phyloP scores from a whole-genome alignment of 2,329 filamentous ascomycete genomes.

The Cladorrhinum sp. region DNA sequence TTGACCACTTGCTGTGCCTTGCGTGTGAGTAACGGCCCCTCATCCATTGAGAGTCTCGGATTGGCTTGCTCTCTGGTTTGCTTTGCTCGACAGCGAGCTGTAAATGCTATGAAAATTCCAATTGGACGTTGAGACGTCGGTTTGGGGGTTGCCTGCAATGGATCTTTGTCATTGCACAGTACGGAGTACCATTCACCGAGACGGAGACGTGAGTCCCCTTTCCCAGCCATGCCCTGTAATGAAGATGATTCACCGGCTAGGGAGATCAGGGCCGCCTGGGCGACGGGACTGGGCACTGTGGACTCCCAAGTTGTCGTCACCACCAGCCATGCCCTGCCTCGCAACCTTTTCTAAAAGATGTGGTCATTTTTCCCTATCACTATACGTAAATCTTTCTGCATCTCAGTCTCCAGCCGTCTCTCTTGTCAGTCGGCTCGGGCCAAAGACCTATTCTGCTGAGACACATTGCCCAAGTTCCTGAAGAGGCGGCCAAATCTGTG shows the following conservation, averaged over 20 bases:
- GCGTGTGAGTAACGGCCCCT: constrained; percentile 5
- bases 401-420: background rate
- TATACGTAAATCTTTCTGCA: too few species aligned
- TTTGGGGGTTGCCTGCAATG: background rate
- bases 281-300: background rate
- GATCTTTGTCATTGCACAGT: background rate
- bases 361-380: background rate
- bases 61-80: background rate
- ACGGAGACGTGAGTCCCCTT: background rate
- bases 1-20: constrained; percentile 1
- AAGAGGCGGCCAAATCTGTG: background rate
- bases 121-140: background rate
- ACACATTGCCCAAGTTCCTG: background rate
- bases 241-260: constrained; percentile 21
- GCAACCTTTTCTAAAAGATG: too few species aligned
- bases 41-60: background rate
- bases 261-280: constrained; percentile 14
- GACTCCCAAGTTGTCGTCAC: background rate
- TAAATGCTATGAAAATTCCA: background rate
- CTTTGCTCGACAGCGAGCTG: background rate
- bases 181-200: background rate
- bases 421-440: background rate
- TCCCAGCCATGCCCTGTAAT: constrained; percentile 18
- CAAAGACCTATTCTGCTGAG: background rate
- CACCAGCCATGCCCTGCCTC: background rate